Evolutionary conservation across 306 rosid species (phyloP), one percentile per base, ranked within the genome.

Genomic region (Quercus gilva): DNA sequence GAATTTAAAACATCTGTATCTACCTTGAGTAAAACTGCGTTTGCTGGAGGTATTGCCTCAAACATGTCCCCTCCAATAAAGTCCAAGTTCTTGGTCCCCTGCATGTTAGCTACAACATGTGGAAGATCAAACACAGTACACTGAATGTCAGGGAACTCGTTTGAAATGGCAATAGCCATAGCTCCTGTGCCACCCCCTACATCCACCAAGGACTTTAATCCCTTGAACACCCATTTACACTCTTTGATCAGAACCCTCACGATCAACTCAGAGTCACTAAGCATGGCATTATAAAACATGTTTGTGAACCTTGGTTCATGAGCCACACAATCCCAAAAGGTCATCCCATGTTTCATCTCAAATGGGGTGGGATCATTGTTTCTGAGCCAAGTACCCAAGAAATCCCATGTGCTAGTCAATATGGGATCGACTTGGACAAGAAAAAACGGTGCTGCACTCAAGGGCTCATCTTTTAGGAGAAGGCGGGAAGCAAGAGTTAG

Each of bases 61-160:
- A 81, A 84, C 80, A 84, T 73, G 33, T 84, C 74, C 26, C 85
- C 88, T 1, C 61, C 83, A 2, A 77, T 0, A 23, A 74, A 74
- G 3, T 37, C 56, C 72, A 81, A 53, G 33, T 78, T 78, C 15
- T 53, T 3, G 26, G 67, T 17, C 14, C 75, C 82, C 35, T 74
- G 18, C 63, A 26, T 19, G 63, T 58, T 19, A 1, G 64, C 79
- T 11, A 81, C 78, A 5, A 81, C 77, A 14, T 84, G 81, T 14
- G 85, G 88, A 15, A 81, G 81, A 74, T 81, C 80, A 53, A 81
- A 49, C 11, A 81, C 85, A 53, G 49, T 69, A 64, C 85, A 85
- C 4, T 28, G 19, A 3, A 81, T 85, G 19, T 49, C 18, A 7
- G 83, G 85, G 35, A 85, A 85, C 4, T 74, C 76, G 7, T 51